Percentiles rank a stretch among this genome's conserved stretches.
phyloP scores from a whole-genome alignment of 2,329 filamentous ascomycete genomes.

The Paramyrothecium sp. region DNA sequence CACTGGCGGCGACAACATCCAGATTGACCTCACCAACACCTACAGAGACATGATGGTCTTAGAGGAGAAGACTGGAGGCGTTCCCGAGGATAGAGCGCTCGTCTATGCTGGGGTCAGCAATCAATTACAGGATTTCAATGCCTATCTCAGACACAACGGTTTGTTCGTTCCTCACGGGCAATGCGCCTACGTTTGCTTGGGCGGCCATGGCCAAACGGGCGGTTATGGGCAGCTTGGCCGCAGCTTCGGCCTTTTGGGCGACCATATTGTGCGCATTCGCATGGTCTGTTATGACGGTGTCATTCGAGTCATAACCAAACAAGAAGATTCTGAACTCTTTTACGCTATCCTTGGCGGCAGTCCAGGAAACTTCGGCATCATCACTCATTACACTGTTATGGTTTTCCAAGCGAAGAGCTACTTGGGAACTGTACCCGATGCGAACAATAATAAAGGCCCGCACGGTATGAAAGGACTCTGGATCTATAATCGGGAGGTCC shows the following conservation, averaged over 20 bases:
- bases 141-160: slow-evolving; percentile 35
- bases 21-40: slow-evolving; percentile 40
- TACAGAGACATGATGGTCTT: slow-evolving; percentile 25
- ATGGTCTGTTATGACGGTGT: slow-evolving; percentile 46
- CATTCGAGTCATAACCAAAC: slow-evolving; percentile 43
- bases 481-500: too few relatives aligned
- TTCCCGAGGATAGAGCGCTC: too few relatives aligned
- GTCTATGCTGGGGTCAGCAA: slow-evolving; percentile 40
- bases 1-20: slow-evolving; percentile 41
- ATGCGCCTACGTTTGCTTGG: slow-evolving; percentile 42
- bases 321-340: slow-evolving; percentile 53
- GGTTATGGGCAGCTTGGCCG: slow-evolving; percentile 46
- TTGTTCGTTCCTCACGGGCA: slow-evolving; percentile 46
- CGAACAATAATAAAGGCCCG: too few relatives aligned
- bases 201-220: slow-evolving; percentile 46
- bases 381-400: too few relatives aligned
- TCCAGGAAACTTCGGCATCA: slow-evolving; percentile 55
- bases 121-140: slow-evolving; percentile 39
- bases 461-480: too few relatives aligned
- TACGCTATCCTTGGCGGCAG: slow-evolving; percentile 59
- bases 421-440: too few relatives aligned
- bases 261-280: slow-evolving; percentile 47
- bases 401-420: too few relatives aligned
- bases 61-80: slow-evolving; percentile 15
- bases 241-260: slow-evolving; percentile 52